Conservation (phyloP, 2,329 filamentous ascomycete genomes). For the Claviceps sorghi region DNA sequence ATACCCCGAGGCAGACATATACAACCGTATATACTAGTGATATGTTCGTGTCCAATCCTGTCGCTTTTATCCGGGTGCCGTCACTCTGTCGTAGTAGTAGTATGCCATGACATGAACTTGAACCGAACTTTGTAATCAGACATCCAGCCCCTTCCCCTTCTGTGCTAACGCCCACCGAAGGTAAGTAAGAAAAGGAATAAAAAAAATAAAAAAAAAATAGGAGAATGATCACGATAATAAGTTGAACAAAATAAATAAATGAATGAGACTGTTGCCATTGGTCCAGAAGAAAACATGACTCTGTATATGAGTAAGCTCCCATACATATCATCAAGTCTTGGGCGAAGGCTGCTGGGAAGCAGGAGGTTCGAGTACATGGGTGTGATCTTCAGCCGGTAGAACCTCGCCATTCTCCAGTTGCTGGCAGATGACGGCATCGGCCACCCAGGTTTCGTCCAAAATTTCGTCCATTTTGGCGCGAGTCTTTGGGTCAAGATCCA, state of each 20-base stretch:
- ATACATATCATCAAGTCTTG: constrained; percentile 7
- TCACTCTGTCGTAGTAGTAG: not conserved
- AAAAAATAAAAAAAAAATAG: not conserved
- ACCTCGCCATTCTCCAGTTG: constrained; percentile 59
- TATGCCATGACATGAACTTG: not conserved
- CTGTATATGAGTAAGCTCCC: not conserved
- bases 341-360: constrained; percentile 23
- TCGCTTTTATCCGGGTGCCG: not conserved
- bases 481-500: constrained; percentile 72
- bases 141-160: not conserved
- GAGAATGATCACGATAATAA: no score
- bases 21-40: not conserved
- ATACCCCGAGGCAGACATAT: constrained; percentile 1
- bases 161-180: not conserved
- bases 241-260: not conserved
- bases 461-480: constrained; percentile 79
- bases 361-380: constrained; percentile 70
- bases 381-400: constrained; percentile 60
- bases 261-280: not conserved
- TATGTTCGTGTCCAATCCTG: not conserved
- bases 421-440: constrained; percentile 66
- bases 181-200: not conserved
- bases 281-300: not conserved
- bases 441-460: constrained; percentile 79
- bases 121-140: not conserved